These are phyloP conservation scores for Pistacia atlantica DNA, from an alignment of 345 rosid species.

Conservation along the genomic window DNA sequence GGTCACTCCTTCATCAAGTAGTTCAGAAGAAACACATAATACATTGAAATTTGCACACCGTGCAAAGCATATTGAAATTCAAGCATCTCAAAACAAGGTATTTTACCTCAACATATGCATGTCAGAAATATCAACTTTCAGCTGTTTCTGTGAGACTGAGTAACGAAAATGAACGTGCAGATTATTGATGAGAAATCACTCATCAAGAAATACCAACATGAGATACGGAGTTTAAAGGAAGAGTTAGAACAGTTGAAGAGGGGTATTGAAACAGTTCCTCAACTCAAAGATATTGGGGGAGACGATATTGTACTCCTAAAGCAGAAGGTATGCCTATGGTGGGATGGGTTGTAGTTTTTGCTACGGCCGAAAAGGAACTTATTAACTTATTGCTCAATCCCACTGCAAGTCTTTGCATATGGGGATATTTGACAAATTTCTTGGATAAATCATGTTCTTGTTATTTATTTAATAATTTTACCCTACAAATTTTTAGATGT, in stretches of 20 bases:
- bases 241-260: conserved; percentile 91
- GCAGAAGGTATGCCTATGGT: conserved; percentile 70
- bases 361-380: conserved; percentile 3
- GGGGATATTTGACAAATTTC: conserved; percentile 1
- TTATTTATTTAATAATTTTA: not conserved
- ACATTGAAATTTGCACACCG: conserved; percentile 99
- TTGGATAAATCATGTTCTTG: not conserved
- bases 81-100: conserved; percentile 94
- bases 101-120: not conserved
- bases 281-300: conserved; percentile 58
- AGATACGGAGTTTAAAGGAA: conserved; percentile 87
- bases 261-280: conserved; percentile 78
- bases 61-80: conserved; percentile 97
- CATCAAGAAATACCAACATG: conserved; percentile 95
- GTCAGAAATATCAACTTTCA: conserved; percentile 7
- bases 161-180: conserved; percentile 47
- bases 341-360: conserved; percentile 3
- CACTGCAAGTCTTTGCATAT: conserved; percentile 6
- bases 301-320: conserved; percentile 85
- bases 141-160: conserved; percentile 1
- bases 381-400: conserved; percentile 9
- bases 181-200: conserved; percentile 98
- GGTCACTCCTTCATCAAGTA: conserved; percentile 95
- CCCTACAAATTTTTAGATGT: not conserved
- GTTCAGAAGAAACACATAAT: conserved; percentile 96